Evolutionary conservation across 371 early-diverging fungal species (phyloP).

Genomic region (Mucor irregularis): DNA sequence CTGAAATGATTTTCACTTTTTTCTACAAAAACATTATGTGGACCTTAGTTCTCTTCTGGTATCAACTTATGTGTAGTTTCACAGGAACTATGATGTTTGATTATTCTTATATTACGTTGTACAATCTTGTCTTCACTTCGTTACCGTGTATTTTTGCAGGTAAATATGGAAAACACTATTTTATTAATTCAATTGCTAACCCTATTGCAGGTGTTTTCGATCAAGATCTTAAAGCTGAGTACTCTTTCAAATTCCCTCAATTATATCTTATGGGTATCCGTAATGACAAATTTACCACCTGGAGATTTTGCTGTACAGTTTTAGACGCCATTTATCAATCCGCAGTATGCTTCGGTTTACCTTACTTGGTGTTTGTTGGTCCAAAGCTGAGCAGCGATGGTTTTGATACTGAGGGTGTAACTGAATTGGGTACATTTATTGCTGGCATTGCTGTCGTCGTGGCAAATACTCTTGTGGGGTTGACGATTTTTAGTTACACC

Average conservation of each 20-base stretch:
- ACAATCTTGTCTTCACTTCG: slow-evolving; percentile 78
- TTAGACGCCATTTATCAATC: slow-evolving; percentile 92
- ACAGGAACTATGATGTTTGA: slow-evolving; percentile 74
- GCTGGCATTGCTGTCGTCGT: slow-evolving; percentile 78
- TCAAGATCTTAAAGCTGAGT: slow-evolving; percentile 82
- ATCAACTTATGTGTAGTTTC: slow-evolving; percentile 70
- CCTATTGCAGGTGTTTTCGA: slow-evolving; percentile 77
- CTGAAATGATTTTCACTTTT: slow-evolving; percentile 77
- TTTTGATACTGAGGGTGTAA: slow-evolving; percentile 62
- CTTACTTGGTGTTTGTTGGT: slow-evolving; percentile 55
- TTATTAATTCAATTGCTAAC: neutral
- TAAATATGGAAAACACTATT: slow-evolving; percentile 5
- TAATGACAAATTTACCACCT: slow-evolving; percentile 78
- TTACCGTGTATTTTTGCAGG: slow-evolving; percentile 69
- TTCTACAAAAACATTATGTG: slow-evolving; percentile 85
- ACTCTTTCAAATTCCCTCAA: slow-evolving; percentile 80
- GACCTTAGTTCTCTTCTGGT: slow-evolving; percentile 80
- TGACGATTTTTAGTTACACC: slow-evolving; percentile 83
- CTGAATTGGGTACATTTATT: slow-evolving; percentile 79
- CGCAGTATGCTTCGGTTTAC: slow-evolving; percentile 77
- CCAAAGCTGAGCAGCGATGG: slow-evolving; percentile 58
- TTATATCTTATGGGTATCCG: slow-evolving; percentile 87
- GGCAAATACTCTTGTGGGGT: slow-evolving; percentile 81
- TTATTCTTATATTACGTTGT: slow-evolving; percentile 78
- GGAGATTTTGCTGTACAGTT: slow-evolving; percentile 83